Base-by-base conservation (phyloP, 257 asterid genomes). In the Striga asiatica region DNA sequence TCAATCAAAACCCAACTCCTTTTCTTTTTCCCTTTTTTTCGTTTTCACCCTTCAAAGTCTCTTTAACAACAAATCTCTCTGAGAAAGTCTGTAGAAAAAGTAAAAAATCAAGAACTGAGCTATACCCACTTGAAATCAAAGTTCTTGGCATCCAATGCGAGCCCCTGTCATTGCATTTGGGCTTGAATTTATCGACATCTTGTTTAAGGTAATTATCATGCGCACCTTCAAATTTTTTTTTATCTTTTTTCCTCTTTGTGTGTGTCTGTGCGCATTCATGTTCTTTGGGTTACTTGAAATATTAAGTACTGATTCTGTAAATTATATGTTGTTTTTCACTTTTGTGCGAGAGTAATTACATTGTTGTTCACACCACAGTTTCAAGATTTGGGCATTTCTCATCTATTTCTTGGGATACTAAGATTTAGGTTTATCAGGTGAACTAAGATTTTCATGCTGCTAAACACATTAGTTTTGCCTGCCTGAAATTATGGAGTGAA, bases 121-220 rank as follows among this genome's bases (percentile, higher is more conserved):
- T 14, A 60, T 0, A 53, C 0, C 31, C 25, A 31, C 50, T 7
- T 25, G 16, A 21, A 41, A 41, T 49, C 45, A 62, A 28, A 21
- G 32, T 50, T 47, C 54, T 48, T 10, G 50, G 20, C 52, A 25
- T 52, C 68, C 48, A 65, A 69, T 69, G 75, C 71, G 60, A 66
- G 19, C 39, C 39, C 58, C 19, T 10, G 14, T 42, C 37, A 49
- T 50, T 45, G 56, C 17, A 54, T 74, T 57, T 59, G 63, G 22
- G 42, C 5, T 42, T 35, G 54, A 62, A 54, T 62, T 62, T 13
- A 8, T 24, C 42, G 3, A 14, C 13, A 43, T 23, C 18, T 16
- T 28, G 50, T 1, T 41, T 9, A 8, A 38, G 50, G 50, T 23
- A 56, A 24, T 24, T 31, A 41, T 24, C 9, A 61, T 39, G 7